Conservation (phyloP, 2,329 filamentous ascomycete genomes). For the Beauveria varroae region DNA sequence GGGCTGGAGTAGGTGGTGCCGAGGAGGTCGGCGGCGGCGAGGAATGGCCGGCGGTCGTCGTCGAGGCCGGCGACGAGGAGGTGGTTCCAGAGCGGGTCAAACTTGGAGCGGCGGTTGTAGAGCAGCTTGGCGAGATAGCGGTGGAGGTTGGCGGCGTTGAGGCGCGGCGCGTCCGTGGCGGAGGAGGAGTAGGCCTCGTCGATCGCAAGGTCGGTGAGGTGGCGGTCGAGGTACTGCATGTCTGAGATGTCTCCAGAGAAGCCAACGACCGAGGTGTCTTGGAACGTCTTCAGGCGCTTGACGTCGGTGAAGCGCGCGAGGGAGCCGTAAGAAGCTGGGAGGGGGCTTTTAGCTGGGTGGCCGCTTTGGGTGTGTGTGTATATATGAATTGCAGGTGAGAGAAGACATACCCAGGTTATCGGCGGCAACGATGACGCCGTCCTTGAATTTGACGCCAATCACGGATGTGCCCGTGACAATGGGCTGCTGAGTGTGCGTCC, state of each 20-base stretch:
- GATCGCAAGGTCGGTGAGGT: conserved; percentile 79
- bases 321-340: conserved; percentile 87
- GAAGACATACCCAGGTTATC: conserved; percentile 76
- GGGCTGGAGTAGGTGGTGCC: conserved; percentile 87
- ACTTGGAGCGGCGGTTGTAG: conserved; percentile 89
- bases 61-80: conserved; percentile 86
- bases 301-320: conserved; percentile 94
- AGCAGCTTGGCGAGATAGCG: conserved; percentile 94
- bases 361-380: background rate
- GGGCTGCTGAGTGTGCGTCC: conserved; percentile 82
- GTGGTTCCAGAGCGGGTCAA: conserved; percentile 97
- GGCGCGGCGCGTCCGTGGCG: conserved; percentile 28
- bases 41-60: conserved; percentile 72
- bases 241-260: conserved; percentile 97
- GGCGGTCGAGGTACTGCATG: conserved; percentile 96
- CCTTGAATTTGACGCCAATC: conserved; percentile 89
- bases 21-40: conserved; percentile 84
- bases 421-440: conserved; percentile 91
- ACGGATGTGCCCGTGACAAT: conserved; percentile 97
- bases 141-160: conserved; percentile 91
- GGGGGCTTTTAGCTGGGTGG: background rate
- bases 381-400: background rate
- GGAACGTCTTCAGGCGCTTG: conserved; percentile 88
- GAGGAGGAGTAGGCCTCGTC: conserved; percentile 69
- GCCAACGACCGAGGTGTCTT: conserved; percentile 74